These are phyloP conservation scores for Neonectria magnoliae DNA, from an alignment of 2,329 filamentous ascomycete genomes.

Conservation along the genomic window DNA sequence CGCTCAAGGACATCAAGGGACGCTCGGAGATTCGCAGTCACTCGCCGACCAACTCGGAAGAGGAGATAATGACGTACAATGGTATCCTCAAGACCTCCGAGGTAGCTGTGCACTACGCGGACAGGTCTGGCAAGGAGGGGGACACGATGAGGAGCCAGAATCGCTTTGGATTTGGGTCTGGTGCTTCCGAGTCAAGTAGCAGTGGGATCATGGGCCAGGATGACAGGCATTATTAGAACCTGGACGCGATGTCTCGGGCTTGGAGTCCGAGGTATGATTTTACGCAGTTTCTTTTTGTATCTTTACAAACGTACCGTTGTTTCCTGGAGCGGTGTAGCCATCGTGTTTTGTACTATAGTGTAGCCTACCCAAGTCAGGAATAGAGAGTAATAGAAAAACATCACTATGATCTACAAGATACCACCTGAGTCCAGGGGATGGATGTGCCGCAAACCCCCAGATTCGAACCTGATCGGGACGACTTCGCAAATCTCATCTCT, in stretches of 20 bases:
- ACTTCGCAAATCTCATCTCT: background rate
- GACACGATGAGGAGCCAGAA: background rate
- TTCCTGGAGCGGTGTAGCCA: background rate
- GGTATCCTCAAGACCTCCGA: constrained; percentile 50
- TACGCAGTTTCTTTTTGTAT: background rate
- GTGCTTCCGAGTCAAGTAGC: constrained; percentile 15
- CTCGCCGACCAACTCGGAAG: constrained; percentile 48
- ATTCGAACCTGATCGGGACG: background rate
- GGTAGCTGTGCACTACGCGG: constrained; percentile 25
- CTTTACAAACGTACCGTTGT: background rate
- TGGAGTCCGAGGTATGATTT: background rate
- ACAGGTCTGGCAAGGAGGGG: constrained; percentile 10
- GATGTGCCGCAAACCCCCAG: background rate
- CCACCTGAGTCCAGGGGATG: background rate
- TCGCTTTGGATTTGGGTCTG: constrained; percentile 6
- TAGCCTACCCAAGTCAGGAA: background rate
- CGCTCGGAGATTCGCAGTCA: constrained; percentile 46
- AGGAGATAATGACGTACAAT: constrained; percentile 53
- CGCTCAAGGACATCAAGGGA: constrained; percentile 43
- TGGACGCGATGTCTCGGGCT: background rate
- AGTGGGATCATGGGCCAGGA: constrained; percentile 16
- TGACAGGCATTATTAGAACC: background rate
- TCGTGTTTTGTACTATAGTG: too few relatives aligned
- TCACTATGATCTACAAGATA: background rate
- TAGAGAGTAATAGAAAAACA: background rate